phyloP scores from a whole-genome alignment of 331 rosid species.

The Acacia pycnantha region DNA sequence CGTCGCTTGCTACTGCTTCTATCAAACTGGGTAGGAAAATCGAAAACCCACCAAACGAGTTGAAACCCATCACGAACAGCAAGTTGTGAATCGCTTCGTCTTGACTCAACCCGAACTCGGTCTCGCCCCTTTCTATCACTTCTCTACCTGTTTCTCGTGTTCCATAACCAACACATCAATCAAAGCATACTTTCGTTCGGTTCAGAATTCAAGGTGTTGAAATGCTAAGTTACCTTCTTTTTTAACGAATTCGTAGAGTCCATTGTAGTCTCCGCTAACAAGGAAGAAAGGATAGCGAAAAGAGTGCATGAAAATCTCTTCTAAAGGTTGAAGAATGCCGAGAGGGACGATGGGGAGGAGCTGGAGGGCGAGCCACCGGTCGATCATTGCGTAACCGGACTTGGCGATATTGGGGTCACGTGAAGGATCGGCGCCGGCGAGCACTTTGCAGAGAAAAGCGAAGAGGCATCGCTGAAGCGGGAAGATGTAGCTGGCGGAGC shows the following conservation, averaged over 20 bases:
- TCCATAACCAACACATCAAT: not conserved
- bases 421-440: constrained; percentile 64
- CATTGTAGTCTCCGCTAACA: constrained; percentile 62
- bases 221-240: constrained; percentile 49
- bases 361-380: constrained; percentile 84
- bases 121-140: constrained; percentile 46
- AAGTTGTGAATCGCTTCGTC: constrained; percentile 75
- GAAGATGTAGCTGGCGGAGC: constrained; percentile 32
- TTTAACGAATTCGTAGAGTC: constrained; percentile 51
- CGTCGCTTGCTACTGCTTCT: constrained; percentile 37
- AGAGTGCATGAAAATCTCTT: constrained; percentile 86
- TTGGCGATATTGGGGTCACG: constrained; percentile 50
- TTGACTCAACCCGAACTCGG: constrained; percentile 62
- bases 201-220: not conserved
- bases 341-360: constrained; percentile 63
- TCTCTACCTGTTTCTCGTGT: constrained; percentile 51
- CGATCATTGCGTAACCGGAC: constrained; percentile 54
- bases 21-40: constrained; percentile 64
- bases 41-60: constrained; percentile 81
- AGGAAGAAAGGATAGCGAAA: constrained; percentile 70
- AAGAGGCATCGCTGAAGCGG: constrained; percentile 63
- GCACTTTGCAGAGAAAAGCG: constrained; percentile 54
- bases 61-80: constrained; percentile 80
- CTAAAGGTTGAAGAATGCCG: constrained; percentile 72
- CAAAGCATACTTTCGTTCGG: not conserved